Percentiles rank a stretch among this genome's conserved stretches.
These are phyloP conservation scores for Sugiyamaella neomexicana DNA, from an alignment of 1,139 yeast species.

Conservation along the genomic window DNA sequence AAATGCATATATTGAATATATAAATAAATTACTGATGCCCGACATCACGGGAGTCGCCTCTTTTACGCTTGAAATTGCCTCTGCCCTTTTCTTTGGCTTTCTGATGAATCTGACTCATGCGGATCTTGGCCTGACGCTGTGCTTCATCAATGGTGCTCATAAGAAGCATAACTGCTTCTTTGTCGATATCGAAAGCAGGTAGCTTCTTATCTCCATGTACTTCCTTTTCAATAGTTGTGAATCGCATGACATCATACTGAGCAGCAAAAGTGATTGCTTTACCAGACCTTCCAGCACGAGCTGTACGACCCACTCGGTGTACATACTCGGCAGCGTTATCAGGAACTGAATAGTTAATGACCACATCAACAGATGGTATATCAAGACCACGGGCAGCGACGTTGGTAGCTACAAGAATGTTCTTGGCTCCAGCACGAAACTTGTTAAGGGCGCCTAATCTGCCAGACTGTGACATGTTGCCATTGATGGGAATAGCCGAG, in stretches of 20 bases:
- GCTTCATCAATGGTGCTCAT: constrained; percentile 92
- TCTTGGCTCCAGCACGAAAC: constrained; percentile 81
- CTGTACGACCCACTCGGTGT: constrained; percentile 97
- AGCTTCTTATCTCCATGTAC: constrained; percentile 67
- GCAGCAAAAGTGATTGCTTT: constrained; percentile 89
- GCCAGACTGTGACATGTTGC: constrained; percentile 89
- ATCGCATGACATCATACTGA: constrained; percentile 89
- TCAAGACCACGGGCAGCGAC: constrained; percentile 98
- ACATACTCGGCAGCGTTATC: constrained; percentile 98
- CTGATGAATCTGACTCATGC: constrained; percentile 30
- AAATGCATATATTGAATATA: background rate
- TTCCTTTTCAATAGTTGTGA: constrained; percentile 72
- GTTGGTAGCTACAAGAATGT: constrained; percentile 90
- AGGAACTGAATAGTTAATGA: constrained; percentile 91
- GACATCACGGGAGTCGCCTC: constrained; percentile 35
- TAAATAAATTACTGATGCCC: constrained; percentile 31
- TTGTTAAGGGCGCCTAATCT: constrained; percentile 90
- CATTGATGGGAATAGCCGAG: constrained; percentile 89
- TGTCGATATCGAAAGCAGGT: constrained; percentile 81
- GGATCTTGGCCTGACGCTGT: constrained; percentile 75
- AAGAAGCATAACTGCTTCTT: constrained; percentile 72
- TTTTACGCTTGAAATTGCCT: constrained; percentile 28
- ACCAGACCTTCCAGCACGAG: constrained; percentile 96
- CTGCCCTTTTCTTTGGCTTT: constrained; percentile 41
- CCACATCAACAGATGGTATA: constrained; percentile 92